Base-by-base conservation (phyloP, 345 rosid species). In the Odontarrhena argentea region DNA sequence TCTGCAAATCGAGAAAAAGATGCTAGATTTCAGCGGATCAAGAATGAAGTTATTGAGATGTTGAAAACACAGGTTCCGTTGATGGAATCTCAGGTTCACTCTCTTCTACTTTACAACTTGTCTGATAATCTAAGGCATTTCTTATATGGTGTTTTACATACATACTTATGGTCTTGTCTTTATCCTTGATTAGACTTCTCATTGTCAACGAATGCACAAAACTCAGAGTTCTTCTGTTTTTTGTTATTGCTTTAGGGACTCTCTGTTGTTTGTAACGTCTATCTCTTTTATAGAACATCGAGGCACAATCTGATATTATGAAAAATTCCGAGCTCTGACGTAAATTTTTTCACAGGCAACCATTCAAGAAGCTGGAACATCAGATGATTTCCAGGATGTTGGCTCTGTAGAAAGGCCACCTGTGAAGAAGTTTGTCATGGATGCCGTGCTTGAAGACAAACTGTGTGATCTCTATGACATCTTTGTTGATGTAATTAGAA, bases 381-480 rank as follows among this genome's bases (percentile, higher is more conserved):
- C 92, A 36, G 87, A 85, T 69, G 97, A 84, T 74, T 83, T 88
- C 70, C 87, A 84, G 74, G 95, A 85, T 68, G 63, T n/a, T 57
- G 79, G 70, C 52, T 36, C 81, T 9, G 82, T 78, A 57, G 87
- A 76, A 72, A 89, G 81, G 76, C 77, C 78, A 74, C 56, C 63
- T 41, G 30, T 76, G 15, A 81, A 80, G 79, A 91, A 81, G 70
- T 76, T 77, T 67, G 78, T 77, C 74, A 83, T 93, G 96, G 91
- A 91, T 63, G 47, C 80, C 12, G 73, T 58, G 35, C 48, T 91
- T 81, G 99, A 93, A 80, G 96, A 87, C 65, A 93, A 81, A 79
- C 75, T 93, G 69, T 93, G 97, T 80, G 99, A 88, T 71, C 95
- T 90, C 61, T 93, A 93, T 78, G 99, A 91, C 74, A 89, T 84